These are phyloP conservation scores for Purpureocillium lavendulum DNA, from an alignment of 2,329 filamentous ascomycete genomes.

Conservation along the genomic window DNA sequence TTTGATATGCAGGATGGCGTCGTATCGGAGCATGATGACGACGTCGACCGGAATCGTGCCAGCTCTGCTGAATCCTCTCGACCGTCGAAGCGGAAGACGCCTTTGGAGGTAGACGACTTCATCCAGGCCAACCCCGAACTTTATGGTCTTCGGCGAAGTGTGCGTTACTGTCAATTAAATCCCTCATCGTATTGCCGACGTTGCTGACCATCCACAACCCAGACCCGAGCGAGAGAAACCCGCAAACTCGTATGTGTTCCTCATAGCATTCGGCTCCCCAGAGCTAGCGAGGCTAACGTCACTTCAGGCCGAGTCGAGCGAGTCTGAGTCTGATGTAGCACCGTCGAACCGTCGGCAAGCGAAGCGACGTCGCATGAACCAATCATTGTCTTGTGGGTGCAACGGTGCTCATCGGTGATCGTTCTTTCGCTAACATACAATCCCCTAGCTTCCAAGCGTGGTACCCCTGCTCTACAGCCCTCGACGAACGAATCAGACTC, in stretches of 20 bases:
- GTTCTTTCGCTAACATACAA: constrained; percentile 1
- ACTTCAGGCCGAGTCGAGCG: constrained; percentile 41
- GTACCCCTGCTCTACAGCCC: constrained; percentile 45
- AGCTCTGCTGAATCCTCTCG: constrained; percentile 64
- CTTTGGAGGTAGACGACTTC: constrained; percentile 67
- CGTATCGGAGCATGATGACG: constrained; percentile 33
- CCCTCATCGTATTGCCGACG: constrained; percentile 9
- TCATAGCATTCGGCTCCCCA: background rate
- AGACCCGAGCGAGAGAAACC: constrained; percentile 50
- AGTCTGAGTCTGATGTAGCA: constrained; percentile 65
- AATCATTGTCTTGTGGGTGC: constrained; percentile 52
- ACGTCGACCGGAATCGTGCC: constrained; percentile 46
- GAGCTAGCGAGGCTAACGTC: constrained; percentile 2
- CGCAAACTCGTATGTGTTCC: constrained; percentile 45
- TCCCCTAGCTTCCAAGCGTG: constrained; percentile 48
- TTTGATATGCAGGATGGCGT: constrained; percentile 64
- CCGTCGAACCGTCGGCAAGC: constrained; percentile 48
- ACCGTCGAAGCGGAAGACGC: constrained; percentile 64
- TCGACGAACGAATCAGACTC: constrained; percentile 56
- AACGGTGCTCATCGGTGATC: background rate
- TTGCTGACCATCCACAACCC: constrained; percentile 18
- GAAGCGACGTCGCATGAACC: constrained; percentile 62
- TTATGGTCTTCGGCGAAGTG: constrained; percentile 89
- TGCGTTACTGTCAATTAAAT: constrained; percentile 36
- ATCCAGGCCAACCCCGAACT: constrained; percentile 90